Conservation (phyloP, 768 basidiomycete species). For the Fibroporia radiculosa region DNA sequence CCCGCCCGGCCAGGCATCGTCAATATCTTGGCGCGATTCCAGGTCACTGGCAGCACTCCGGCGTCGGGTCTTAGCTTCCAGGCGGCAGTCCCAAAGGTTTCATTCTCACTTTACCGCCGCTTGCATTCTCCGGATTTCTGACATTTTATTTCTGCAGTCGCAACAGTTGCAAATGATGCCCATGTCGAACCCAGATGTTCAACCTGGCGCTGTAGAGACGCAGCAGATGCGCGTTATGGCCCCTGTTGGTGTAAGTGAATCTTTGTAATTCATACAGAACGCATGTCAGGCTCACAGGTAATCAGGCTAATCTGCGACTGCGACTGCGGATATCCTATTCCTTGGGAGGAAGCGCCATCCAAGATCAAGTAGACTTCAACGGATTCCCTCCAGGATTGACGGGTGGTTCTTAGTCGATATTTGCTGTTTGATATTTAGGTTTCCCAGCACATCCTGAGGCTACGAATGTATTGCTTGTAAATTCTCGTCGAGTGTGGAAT, state of each 20-base stretch:
- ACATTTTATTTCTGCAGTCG: constrained; percentile 42
- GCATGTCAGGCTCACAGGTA: constrained; percentile 3
- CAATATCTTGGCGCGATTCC: constrained; percentile 86
- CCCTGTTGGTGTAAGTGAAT: constrained; percentile 67
- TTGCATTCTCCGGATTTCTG: not conserved
- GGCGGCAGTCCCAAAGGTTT: constrained; percentile 92
- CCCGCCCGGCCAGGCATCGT: constrained; percentile 79
- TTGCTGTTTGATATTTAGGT: constrained; percentile 4
- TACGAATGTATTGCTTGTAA: not conserved
- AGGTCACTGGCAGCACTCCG: constrained; percentile 45
- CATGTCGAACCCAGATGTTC: constrained; percentile 82
- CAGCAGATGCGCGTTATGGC: constrained; percentile 93
- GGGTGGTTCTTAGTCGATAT: constrained; percentile 25
- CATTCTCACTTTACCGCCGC: not conserved
- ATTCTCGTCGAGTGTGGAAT: no score
- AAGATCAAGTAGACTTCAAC: constrained; percentile 93
- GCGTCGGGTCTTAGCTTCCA: constrained; percentile 81
- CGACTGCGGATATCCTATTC: constrained; percentile 78
- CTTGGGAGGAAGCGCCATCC: constrained; percentile 58
- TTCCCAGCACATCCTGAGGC: not conserved
- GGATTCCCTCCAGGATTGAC: constrained; percentile 80
- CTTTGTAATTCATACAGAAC: not conserved
- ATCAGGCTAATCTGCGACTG: constrained; percentile 73
- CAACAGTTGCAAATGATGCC: constrained; percentile 98
- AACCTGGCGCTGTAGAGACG: constrained; percentile 76